Evolutionary conservation across 495 filamentous ascomycete genomes (phyloP).

Genomic region (Neurospora sp.): DNA sequence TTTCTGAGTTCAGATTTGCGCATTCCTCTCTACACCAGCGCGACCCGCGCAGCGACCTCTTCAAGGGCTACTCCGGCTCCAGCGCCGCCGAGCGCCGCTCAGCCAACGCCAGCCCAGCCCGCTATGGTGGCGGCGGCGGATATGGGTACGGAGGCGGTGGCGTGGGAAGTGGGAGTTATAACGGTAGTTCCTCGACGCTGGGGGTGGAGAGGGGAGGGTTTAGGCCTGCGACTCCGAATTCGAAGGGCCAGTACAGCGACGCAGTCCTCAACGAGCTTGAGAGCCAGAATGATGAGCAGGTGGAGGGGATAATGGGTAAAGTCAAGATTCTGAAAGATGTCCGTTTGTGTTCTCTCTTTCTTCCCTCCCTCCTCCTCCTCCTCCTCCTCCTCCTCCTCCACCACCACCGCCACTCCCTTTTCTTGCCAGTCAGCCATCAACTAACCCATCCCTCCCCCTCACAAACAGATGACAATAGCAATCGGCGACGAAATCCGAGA

Average conservation of each 20-base stretch:
- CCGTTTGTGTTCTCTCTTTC: constrained; percentile 23
- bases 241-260: constrained; percentile 84
- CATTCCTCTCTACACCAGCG: constrained; percentile 63
- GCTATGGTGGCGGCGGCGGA: constrained; percentile 44
- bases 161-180: constrained; percentile 8
- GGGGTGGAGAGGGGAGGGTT: constrained; percentile 29
- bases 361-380: not conserved
- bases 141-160: constrained; percentile 50
- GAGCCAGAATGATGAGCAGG: constrained; percentile 85
- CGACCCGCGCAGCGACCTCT: constrained; percentile 80
- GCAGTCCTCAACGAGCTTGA: constrained; percentile 89
- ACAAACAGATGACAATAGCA: constrained; percentile 66
- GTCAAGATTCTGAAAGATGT: constrained; percentile 90
- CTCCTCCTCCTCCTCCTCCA: not conserved
- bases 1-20: constrained; percentile 38
- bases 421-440: not conserved
- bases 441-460: not conserved
- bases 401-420: not conserved
- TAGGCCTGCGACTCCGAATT: constrained; percentile 71
- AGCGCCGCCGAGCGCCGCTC: constrained; percentile 43
- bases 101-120: constrained; percentile 37
- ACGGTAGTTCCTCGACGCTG: constrained; percentile 12
- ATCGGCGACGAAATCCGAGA: constrained; percentile 93
- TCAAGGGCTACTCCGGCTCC: constrained; percentile 70
- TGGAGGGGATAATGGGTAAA: constrained; percentile 83